Base-by-base conservation (phyloP, 2,329 filamentous ascomycete genomes). In the Trichoderma sp. region DNA sequence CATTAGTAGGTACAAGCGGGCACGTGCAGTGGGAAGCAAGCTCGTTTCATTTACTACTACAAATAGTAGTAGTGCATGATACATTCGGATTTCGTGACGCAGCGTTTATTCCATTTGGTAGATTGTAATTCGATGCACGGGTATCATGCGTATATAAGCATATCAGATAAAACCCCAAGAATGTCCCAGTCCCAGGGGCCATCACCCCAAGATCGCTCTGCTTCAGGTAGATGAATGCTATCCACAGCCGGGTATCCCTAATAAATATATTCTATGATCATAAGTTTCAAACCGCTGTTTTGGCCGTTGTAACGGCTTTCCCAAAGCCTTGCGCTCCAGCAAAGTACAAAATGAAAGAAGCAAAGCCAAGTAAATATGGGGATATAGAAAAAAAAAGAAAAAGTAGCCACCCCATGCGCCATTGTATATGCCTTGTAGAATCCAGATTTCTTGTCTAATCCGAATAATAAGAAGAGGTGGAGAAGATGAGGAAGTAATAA, bases 251-350 rank as follows among this genome's bases (percentile, higher is more conserved):
- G 53, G 14, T 19, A 21, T 29, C 27, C 14, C 62, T 37, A 24
- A n/a, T 65, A 14, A 57, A 35, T 47, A 1, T 43, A 2, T 47
- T 40, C n/a, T 49, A 7, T 19, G n/a, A n/a, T 37, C 27, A 33
- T 10, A 31, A 35, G n/a, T 57, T 57, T 27, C 43, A 65, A 57
- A 65, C 56, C 53, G 52, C 62, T 37, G 19, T 53, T 37, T 33
- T 24, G 37, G 24, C 53, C 33, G 4, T 65, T 57, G 52, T 57
- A 64, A 56, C 49, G 35, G 33, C 33, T 40, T 47, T 27, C 53
- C 35, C 27, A 33, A 49, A 47, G 33, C 19, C 27, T 49, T 19
- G 31, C 31, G 35, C 35, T 24, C 33, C 24, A 43, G 33, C 33
- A 56, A n/a, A 43, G 8, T 52, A 31, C 24, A 2, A 21, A 21